Conservation (phyloP, 257 asterid species). For the Vinca minor region DNA sequence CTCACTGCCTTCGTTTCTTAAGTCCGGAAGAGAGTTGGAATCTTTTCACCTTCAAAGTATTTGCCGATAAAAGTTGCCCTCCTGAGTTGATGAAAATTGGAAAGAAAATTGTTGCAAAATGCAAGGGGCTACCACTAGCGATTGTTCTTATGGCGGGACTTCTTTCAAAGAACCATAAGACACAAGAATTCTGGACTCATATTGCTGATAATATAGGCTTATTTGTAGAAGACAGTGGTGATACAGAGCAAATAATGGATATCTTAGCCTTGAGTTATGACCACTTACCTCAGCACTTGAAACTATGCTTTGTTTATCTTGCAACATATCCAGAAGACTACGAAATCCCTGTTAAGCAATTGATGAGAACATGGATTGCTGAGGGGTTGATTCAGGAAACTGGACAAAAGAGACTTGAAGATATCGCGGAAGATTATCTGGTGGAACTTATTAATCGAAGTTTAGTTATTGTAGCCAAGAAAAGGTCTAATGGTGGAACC, state of each 20-base stretch:
- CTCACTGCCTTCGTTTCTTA: neutral
- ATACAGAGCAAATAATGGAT: conserved; percentile 2
- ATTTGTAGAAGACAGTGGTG: neutral
- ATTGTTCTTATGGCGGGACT: neutral
- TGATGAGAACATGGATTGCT: conserved; percentile 28
- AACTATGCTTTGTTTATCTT: conserved; percentile 29
- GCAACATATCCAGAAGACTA: conserved; percentile 30
- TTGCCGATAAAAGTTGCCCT: neutral
- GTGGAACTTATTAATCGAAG: conserved; percentile 28
- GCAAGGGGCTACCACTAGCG: neutral
- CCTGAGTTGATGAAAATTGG: neutral
- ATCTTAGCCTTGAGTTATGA: conserved; percentile 20
- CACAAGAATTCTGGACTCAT: neutral
- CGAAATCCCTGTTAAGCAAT: conserved; percentile 26
- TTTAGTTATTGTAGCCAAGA: conserved; percentile 23
- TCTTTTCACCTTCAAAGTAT: neutral
- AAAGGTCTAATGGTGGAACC: conserved; percentile 14
- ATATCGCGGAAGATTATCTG: conserved; percentile 26
- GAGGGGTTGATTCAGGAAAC: conserved; percentile 25
- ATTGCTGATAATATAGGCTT: neutral
- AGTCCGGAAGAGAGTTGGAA: neutral
- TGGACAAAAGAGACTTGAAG: conserved; percentile 4
- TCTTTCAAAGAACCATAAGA: neutral
- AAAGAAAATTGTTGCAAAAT: neutral
- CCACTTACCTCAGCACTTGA: conserved; percentile 29